Percentiles rank a stretch among this genome's conserved stretches.
Evolutionary conservation across 371 early-diverging fungal species (phyloP).

Genomic region (Mortierella sp.): DNA sequence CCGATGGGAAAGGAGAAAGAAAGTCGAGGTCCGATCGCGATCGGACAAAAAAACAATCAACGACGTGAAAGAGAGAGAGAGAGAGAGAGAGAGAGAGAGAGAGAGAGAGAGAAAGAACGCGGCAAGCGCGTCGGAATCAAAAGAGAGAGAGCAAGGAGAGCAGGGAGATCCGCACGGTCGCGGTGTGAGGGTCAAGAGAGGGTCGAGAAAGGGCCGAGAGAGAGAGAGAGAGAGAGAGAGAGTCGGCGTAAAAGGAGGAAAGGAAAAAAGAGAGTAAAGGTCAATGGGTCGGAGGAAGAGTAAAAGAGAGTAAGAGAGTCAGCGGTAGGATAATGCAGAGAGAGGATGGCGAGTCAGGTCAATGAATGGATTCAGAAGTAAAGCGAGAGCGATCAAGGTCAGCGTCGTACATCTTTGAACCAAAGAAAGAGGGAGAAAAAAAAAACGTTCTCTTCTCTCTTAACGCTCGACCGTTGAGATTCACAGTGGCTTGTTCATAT

Average conservation of each 20-base stretch:
- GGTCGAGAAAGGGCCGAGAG: too few species aligned
- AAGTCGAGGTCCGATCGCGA: background rate
- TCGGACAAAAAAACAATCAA: background rate
- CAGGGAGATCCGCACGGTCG: background rate
- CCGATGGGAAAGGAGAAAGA: background rate
- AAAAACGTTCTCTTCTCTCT: background rate
- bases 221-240: background rate
- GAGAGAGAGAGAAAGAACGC: background rate
- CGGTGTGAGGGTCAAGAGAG: background rate
- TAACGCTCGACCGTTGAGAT: constrained; percentile 5
- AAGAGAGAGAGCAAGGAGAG: background rate
- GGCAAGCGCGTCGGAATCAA: background rate
- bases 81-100: background rate
- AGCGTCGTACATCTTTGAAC: too few species aligned
- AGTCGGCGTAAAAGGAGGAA: background rate
- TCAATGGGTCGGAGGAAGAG: constrained; percentile 1
- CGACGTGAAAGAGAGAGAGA: background rate
- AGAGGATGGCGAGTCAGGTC: background rate
- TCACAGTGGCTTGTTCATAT: background rate
- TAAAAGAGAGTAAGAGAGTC: background rate
- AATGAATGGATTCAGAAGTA: background rate
- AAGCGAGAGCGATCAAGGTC: background rate
- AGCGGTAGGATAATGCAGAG: background rate
- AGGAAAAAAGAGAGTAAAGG: background rate
- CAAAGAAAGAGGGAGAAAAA: background rate